Evolutionary conservation across 148 eudicot genomes (phyloP).

Genomic region (Persicaria maculosa): DNA sequence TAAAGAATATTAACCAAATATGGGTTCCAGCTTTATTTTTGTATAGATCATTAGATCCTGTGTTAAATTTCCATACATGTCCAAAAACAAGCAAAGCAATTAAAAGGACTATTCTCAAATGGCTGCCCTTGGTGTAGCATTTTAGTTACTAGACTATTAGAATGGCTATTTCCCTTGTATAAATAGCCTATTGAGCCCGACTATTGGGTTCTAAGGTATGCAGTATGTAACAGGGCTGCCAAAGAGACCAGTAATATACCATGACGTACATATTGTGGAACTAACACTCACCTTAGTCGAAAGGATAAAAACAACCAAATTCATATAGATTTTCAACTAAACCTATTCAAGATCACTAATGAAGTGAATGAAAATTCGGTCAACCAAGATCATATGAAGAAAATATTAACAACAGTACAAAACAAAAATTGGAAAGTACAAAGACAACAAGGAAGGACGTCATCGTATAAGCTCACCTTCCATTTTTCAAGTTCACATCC

Average conservation of each 20-base stretch:
- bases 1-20: not conserved
- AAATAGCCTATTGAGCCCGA: not conserved
- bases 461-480: constrained; percentile 47
- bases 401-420: not conserved
- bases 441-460: not conserved
- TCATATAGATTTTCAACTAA: not conserved
- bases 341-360: not conserved
- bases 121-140: not conserved
- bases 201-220: not conserved
- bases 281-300: not conserved
- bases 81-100: not conserved
- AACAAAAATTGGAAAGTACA: not conserved
- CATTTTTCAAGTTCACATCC: constrained; percentile 70
- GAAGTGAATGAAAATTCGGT: not conserved
- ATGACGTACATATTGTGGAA: not conserved
- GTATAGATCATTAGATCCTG: not conserved
- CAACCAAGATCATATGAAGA: not conserved
- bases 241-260: not conserved
- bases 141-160: not conserved
- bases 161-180: not conserved
- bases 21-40: not conserved
- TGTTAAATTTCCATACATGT: not conserved
- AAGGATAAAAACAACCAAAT: not conserved
- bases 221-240: not conserved
- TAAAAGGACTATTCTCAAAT: not conserved